phyloP scores from a whole-genome alignment of 176 grass and related monocot genomes.

The Zea luxurians region DNA sequence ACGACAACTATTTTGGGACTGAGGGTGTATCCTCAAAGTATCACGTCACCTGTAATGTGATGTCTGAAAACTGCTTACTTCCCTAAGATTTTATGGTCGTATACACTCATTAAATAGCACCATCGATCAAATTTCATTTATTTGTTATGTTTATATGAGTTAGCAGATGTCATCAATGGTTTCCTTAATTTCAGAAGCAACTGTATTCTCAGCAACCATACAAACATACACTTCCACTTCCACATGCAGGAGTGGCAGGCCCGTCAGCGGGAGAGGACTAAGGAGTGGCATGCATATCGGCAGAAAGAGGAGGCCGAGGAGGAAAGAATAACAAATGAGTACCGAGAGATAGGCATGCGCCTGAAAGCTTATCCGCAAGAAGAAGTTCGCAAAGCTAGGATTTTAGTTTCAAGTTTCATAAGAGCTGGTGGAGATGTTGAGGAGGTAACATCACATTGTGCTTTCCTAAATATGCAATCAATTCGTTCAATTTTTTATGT shows the following conservation, averaged over 20 bases:
- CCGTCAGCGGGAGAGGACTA: constrained; percentile 66
- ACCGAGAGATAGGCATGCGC: constrained; percentile 85
- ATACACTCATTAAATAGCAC: constrained; percentile 4
- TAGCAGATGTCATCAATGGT: neutral
- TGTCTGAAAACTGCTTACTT: neutral
- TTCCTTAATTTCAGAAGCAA: constrained; percentile 6
- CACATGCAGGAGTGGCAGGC: constrained; percentile 84
- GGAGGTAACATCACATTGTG: constrained; percentile 44
- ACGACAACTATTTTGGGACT: too few relatives aligned
- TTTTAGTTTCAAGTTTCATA: constrained; percentile 94
- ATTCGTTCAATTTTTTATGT: neutral
- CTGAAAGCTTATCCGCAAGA: constrained; percentile 91
- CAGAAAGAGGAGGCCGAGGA: constrained; percentile 84
- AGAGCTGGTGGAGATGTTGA: constrained; percentile 78
- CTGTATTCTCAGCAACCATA: constrained; percentile 10
- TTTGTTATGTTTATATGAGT: constrained; percentile 13
- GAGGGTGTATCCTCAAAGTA: neutral
- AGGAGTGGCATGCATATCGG: constrained; percentile 81
- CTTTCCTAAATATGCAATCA: neutral
- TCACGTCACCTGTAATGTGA: neutral
- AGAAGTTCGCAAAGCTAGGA: constrained; percentile 80
- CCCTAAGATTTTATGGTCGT: neutral
- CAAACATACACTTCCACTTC: constrained; percentile 22
- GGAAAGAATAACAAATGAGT: constrained; percentile 65
- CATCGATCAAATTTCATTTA: neutral